These are phyloP conservation scores for Quercus gilva DNA, from an alignment of 306 rosid genomes.

Conservation along the genomic window DNA sequence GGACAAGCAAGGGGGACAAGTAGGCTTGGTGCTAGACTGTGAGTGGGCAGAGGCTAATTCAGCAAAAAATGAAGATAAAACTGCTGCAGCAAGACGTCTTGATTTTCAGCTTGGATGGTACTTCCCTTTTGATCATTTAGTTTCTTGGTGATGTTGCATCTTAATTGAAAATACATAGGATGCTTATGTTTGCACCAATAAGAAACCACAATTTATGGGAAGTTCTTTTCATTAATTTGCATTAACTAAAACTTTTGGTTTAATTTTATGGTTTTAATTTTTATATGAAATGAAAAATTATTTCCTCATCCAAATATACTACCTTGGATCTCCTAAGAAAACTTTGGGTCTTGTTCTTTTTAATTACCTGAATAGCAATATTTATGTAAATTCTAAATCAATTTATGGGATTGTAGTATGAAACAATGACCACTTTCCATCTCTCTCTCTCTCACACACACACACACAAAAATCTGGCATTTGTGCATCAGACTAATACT, in stretches of 20 bases:
- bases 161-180: constrained; percentile 8
- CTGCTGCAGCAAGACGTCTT: constrained; percentile 82
- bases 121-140: background rate
- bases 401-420: background rate
- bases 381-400: background rate
- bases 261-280: background rate
- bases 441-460: background rate
- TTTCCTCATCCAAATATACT: background rate
- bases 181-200: background rate
- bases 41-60: constrained; percentile 97
- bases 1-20: constrained; percentile 83
- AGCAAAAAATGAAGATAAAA: constrained; percentile 60
- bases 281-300: background rate
- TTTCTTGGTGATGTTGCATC: constrained; percentile 4
- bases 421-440: background rate
- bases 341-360: background rate
- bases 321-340: background rate
- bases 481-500: background rate
- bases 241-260: background rate
- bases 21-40: constrained; percentile 74
- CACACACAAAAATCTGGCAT: background rate
- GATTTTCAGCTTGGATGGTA: constrained; percentile 97
- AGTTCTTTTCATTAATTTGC: background rate
- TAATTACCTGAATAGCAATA: background rate
- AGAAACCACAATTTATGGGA: constrained; percentile 4